A percentile compares a stretch with the other conserved stretches of the same genome.
These are phyloP conservation scores for Coemansia brasiliensis DNA, from an alignment of 192 early-diverging fungal species.

Conservation along the genomic window DNA sequence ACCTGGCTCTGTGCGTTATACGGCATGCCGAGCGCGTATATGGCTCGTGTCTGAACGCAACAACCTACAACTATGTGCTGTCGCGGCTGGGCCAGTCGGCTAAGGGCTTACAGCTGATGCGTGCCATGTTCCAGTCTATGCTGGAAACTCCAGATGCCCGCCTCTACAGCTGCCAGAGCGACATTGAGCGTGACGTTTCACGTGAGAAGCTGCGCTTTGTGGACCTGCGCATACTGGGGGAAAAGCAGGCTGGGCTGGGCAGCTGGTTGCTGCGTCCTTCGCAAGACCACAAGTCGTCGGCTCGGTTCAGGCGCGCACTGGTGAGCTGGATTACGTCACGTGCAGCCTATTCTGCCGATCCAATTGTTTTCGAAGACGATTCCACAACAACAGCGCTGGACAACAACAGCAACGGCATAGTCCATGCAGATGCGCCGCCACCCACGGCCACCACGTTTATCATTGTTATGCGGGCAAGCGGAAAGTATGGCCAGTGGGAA, in stretches of 20 bases:
- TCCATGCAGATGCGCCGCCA: neutral
- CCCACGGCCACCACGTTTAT: conserved; percentile 39
- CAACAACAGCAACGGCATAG: too few species aligned
- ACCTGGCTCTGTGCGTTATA: conserved; percentile 22
- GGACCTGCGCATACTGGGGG: conserved; percentile 16
- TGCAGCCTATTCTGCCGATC: conserved; percentile 25
- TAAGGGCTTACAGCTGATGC: neutral
- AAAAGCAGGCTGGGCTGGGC: neutral
- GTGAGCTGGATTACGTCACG: conserved; percentile 35
- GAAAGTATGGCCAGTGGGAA: conserved; percentile 18
- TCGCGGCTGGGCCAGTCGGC: conserved; percentile 2
- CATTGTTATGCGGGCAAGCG: conserved; percentile 21
- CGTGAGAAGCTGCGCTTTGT: conserved; percentile 10
- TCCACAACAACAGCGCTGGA: neutral
- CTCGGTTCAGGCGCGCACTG: conserved; percentile 12
- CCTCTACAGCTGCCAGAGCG: conserved; percentile 2
- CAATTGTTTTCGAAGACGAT: conserved; percentile 14
- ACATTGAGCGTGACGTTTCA: conserved; percentile 1
- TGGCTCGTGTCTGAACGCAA: conserved; percentile 10
- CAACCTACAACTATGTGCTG: conserved; percentile 31
- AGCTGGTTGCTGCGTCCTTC: conserved; percentile 18
- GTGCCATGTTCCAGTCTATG: conserved; percentile 21
- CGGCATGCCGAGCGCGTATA: conserved; percentile 25
- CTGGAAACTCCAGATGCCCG: conserved; percentile 13
- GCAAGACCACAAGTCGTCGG: conserved; percentile 8